Conservation (phyloP, 331 rosid genomes). For the Malus hybrid region DNA sequence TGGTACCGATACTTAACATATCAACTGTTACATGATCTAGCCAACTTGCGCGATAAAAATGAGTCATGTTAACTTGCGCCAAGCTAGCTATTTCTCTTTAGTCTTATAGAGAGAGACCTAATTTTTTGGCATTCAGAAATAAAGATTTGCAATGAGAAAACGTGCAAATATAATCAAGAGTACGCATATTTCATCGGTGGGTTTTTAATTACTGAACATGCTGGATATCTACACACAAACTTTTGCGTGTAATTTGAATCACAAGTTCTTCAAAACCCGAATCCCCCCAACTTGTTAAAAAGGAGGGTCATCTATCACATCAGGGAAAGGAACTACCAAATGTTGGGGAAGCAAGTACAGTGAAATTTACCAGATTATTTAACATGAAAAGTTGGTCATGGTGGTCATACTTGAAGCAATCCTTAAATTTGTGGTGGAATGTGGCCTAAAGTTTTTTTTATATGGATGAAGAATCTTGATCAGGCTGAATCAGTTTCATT, state of each 20-base stretch:
- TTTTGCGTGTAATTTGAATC: background rate
- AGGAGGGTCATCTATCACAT: background rate
- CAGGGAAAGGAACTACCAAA: constrained; percentile 5
- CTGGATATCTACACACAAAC: too few relatives aligned
- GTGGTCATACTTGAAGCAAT: background rate
- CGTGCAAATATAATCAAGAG: too few relatives aligned
- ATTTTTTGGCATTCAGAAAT: too few relatives aligned
- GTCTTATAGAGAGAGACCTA: too few relatives aligned
- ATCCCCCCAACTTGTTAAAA: background rate
- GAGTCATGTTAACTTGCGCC: too few relatives aligned
- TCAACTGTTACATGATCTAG: background rate
- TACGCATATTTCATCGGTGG: too few relatives aligned
- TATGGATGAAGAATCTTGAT: background rate
- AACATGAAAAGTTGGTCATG: background rate
- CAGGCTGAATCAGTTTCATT: background rate
- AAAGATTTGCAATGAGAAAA: too few relatives aligned
- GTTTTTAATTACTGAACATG: too few relatives aligned
- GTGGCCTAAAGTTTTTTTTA: background rate
- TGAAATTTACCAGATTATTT: background rate
- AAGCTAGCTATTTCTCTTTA: too few relatives aligned
- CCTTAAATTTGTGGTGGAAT: background rate
- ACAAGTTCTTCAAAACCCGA: background rate
- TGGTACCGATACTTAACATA: background rate
- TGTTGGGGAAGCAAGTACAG: background rate
- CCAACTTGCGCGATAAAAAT: too few relatives aligned